phyloP scores from a whole-genome alignment of 1,284 basidiomycete species.

The Megacollybia platyphylla region DNA sequence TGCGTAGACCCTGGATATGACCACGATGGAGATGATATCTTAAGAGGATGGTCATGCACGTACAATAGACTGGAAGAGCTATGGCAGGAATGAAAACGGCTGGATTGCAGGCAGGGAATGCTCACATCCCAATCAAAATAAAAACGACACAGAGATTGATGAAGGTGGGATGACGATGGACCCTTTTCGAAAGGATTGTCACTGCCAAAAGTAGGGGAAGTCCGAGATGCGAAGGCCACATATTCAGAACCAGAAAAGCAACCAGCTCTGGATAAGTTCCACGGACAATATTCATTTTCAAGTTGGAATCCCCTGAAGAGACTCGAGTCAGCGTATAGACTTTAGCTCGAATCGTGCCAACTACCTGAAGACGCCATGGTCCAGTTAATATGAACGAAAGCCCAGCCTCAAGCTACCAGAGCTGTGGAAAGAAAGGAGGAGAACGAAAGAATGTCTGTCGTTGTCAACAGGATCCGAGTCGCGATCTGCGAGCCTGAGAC shows the following conservation, averaged over 20 bases:
- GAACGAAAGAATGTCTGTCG: no score
- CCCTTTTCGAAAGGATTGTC: slow-evolving; percentile 23
- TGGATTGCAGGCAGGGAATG: slow-evolving; percentile 8
- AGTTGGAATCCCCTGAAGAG: no score
- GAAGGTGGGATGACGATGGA: slow-evolving; percentile 34
- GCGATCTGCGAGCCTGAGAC: no score
- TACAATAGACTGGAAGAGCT: slow-evolving; percentile 23
- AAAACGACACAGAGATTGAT: slow-evolving; percentile 29
- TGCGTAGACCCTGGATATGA: slow-evolving; percentile 22
- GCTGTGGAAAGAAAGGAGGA: no score
- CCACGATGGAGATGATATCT: background rate
- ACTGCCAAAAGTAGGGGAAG: slow-evolving; percentile 28
- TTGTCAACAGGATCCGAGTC: no score
- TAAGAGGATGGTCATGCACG: slow-evolving; percentile 4
- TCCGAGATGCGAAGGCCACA: slow-evolving; percentile 34
- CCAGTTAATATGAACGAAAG: background rate
- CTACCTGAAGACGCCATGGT: background rate
- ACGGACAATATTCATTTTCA: slow-evolving; percentile 23
- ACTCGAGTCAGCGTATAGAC: no score
- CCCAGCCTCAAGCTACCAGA: no score
- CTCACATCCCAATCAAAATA: slow-evolving; percentile 27
- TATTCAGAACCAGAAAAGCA: slow-evolving; percentile 30
- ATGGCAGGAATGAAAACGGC: background rate
- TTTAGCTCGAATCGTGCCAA: background rate
- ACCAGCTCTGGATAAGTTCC: slow-evolving; percentile 26